Evolutionary conservation across 371 early-diverging fungal genomes (phyloP), one percentile per base, ranked within the genome.

Genomic region (Rhizomucor miehei): DNA sequence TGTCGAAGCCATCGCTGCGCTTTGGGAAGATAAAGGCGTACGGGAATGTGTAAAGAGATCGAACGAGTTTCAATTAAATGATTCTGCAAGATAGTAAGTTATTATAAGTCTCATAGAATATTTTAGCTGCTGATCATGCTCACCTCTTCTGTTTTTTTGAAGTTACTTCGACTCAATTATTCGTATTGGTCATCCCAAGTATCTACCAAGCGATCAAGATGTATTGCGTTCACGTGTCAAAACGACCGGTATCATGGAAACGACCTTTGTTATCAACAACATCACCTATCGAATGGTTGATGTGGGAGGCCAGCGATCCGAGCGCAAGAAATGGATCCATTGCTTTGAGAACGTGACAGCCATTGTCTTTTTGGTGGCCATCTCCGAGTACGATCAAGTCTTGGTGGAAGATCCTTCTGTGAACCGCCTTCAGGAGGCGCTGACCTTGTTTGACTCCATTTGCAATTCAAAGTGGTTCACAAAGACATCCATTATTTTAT

Each of bases 291-390:
- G 89, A 37, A 91, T 95, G 92, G 85, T 93, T 71, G 95, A 95
- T 71, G 95, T 95, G 21, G 95, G 95, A 34, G 95, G 95, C n/a
- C 95, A 95, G 75, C 70, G 92, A 19, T 86, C 88, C 21, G 93
- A 92, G 60, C 84, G 97, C 53, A 95, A 93, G 60, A 94, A 94
- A 67, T 95, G 97, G 97, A 82, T 92, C 45, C 94, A 94, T 48
- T 95, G 93, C 56, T 89, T 94, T 67, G 96, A 95, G 60, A 90
- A 91, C 53, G 96, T 97, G 10, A 95, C 94, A 11, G 91, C 96
- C 0, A 86, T 97, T 39, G 73, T 97, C 13, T 97, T 95, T 67
- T 67, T 94, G 54, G 95, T 93, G 12, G 94, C 95, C 19, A 89
- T 95, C 39, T 82, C 85, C 49, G 96, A 92, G 63, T 97, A 94